These are phyloP conservation scores for Moricandia arvensis DNA, from an alignment of 345 rosid species.

Conservation along the genomic window DNA sequence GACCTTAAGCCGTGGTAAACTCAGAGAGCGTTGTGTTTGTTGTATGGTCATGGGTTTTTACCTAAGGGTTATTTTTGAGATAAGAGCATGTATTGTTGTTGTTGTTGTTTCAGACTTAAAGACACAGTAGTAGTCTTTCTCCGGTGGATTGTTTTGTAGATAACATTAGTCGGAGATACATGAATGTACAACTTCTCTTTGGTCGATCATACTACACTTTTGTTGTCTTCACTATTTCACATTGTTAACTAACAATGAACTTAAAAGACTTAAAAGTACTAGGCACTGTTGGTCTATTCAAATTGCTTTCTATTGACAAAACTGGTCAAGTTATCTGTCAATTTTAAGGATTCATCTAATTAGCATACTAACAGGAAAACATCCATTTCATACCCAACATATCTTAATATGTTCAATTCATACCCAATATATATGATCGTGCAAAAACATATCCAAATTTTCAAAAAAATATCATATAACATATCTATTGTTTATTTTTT, in stretches of 20 bases:
- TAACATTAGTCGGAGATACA: background rate
- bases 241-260: background rate
- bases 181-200: background rate
- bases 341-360: too few species aligned
- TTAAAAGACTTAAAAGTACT: too few species aligned
- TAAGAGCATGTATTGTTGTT: background rate
- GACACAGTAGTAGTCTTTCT: background rate
- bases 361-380: too few species aligned
- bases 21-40: background rate
- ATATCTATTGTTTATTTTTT: too few species aligned
- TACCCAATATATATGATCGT: too few species aligned
- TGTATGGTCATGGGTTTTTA: background rate
- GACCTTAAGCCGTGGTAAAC: conserved; percentile 89
- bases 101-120: background rate
- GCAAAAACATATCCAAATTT: too few species aligned
- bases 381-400: too few species aligned
- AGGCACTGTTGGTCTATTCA: too few species aligned
- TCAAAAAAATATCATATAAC: too few species aligned
- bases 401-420: too few species aligned
- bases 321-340: too few species aligned
- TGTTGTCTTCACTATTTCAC: background rate
- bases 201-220: background rate
- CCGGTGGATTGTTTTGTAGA: conserved; percentile 33
- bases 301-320: too few species aligned
- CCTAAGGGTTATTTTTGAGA: background rate